phyloP scores from a whole-genome alignment of 139 green algal species.

The Chlorokybus atmophyticus region DNA sequence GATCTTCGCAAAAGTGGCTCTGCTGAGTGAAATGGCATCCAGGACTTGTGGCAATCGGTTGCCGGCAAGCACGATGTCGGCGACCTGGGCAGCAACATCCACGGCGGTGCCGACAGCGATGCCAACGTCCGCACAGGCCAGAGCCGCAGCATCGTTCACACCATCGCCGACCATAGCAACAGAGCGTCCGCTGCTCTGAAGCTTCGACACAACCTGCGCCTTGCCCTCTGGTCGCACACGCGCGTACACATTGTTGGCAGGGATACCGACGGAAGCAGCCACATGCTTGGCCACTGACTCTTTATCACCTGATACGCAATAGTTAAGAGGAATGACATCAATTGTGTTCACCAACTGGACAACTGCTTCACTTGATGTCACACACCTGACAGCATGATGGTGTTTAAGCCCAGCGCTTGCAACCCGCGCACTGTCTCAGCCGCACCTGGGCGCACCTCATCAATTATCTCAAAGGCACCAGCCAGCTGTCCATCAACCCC shows the following conservation, averaged over 20 bases:
- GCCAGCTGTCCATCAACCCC: slow-evolving; percentile 11
- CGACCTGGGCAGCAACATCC: slow-evolving; percentile 61
- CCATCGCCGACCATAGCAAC: slow-evolving; percentile 92
- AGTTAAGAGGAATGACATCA: too few species aligned
- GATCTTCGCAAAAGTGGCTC: slow-evolving; percentile 72
- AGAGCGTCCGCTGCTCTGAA: slow-evolving; percentile 32
- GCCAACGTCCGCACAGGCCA: slow-evolving; percentile 67
- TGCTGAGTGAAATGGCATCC: slow-evolving; percentile 61
- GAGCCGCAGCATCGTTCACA: slow-evolving; percentile 87
- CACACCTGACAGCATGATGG: slow-evolving; percentile 60
- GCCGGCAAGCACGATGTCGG: slow-evolving; percentile 79
- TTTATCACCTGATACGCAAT: too few species aligned
- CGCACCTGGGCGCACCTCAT: slow-evolving; percentile 3
- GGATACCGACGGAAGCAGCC: slow-evolving; percentile 46
- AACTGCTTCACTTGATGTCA: too few species aligned
- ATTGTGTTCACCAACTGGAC: too few species aligned
- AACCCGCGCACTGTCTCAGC: slow-evolving; percentile 9
- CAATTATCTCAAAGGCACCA: slow-evolving; percentile 10
- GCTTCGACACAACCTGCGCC: slow-evolving; percentile 12
- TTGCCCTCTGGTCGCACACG: slow-evolving; percentile 28
- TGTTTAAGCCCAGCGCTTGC: slow-evolving; percentile 38
- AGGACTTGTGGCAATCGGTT: slow-evolving; percentile 62
- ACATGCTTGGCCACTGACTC: slow-evolving; percentile 36
- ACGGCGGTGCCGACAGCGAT: slow-evolving; percentile 58
- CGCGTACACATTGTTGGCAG: slow-evolving; percentile 9